Base-by-base conservation (phyloP, 2,329 filamentous ascomycete species). In the Diaporthe vexans region DNA sequence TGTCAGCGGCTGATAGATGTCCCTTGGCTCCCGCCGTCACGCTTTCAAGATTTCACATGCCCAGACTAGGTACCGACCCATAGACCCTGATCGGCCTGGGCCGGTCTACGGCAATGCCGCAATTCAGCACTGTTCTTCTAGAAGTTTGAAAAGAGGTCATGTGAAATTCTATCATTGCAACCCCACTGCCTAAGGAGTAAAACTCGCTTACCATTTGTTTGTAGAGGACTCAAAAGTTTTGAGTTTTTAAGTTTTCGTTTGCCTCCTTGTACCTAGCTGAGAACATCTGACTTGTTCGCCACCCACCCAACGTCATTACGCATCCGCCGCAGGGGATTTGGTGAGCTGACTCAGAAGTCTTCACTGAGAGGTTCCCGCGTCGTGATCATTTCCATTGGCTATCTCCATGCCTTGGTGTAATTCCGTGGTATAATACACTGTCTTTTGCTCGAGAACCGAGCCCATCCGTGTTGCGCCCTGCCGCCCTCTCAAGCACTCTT, bases 401-500 rank as follows among this genome's bases (percentile, higher is more conserved):
- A 68, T 56, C 74, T 75, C 74, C 72, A 72, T 63, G 74, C 68
- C 68, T 58, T 61, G 52, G 52, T 61, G 46, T 72, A 21, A 68
- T 73, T 33, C 61, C 67, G 68, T 74, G 76, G 76, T 79, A 80
- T 80, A 68, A 78, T 79, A 79, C 79, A 79, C 76, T 74, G 67
- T 73, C 57, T 75, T 19, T 71, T 58, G 58, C 24, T 69, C 58
- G 40, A 33, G 73, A 48, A 71, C 43, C 43, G 52, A 70, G 37
- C 33, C 54, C 68, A 52, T 48, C 48, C n/a, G 37, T 35, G 29
- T 46, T 73, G 52, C 75, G 48, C 72, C 73, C 72, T 56, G 65
- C 58, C 58, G 13, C 59, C 57, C 48, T 35, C 78, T 87, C 81
- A 93, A 79, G 91, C 88, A 78, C 87, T 85, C 84, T 89, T 90